Conservation (phyloP, 1,284 basidiomycete genomes). For the Anthracocystis setariae region DNA sequence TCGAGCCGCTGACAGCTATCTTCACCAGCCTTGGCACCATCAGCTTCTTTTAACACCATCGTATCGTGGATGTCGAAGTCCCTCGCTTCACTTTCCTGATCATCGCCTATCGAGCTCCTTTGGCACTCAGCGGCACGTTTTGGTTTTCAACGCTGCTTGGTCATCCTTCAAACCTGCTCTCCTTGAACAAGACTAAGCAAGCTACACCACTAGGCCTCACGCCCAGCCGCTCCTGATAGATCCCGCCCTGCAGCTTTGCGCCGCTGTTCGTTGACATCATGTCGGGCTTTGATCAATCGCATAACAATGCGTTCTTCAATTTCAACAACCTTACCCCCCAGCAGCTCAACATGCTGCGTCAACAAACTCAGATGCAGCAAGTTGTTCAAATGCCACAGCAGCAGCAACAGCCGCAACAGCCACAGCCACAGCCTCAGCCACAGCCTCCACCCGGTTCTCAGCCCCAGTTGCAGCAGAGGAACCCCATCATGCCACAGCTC, state of each 20-base stretch:
- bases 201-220: background rate
- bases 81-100: background rate
- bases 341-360: constrained; percentile 46
- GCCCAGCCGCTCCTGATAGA: background rate
- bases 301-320: constrained; percentile 46
- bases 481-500: constrained; percentile 47
- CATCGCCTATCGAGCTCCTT: constrained; percentile 11
- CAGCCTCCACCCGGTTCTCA: constrained; percentile 31
- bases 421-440: constrained; percentile 24
- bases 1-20: background rate
- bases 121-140: constrained; percentile 10
- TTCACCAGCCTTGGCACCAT: background rate
- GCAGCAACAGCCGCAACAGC: constrained; percentile 37
- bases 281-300: constrained; percentile 48
- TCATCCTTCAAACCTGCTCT: background rate
- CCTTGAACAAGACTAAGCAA: background rate
- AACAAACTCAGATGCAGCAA: constrained; percentile 49
- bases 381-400: constrained; percentile 31
- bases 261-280: constrained; percentile 16
- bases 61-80: constrained; percentile 15
- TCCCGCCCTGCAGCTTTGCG: background rate
- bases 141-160: background rate
- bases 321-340: constrained; percentile 52
- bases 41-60: background rate
- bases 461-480: constrained; percentile 47